These are phyloP conservation scores for Myxozyma vanderwaltii DNA, from an alignment of 805 yeast species.

Conservation along the genomic window DNA sequence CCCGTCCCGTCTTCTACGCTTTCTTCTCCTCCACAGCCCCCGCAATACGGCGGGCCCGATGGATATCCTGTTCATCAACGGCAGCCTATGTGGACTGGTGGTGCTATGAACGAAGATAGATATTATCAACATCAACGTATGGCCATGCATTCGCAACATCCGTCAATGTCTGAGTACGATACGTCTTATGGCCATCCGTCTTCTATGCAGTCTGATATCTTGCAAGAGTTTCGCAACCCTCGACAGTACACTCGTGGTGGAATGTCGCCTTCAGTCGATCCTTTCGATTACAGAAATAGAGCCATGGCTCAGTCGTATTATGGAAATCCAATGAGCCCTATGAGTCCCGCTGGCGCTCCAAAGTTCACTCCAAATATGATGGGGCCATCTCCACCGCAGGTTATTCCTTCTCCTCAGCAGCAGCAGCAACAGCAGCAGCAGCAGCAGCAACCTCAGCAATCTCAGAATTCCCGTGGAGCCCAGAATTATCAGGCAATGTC, in stretches of 20 bases:
- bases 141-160: slow-evolving; percentile 8
- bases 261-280: slow-evolving; percentile 15
- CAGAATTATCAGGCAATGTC: background rate
- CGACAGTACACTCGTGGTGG: slow-evolving; percentile 12
- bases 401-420: background rate
- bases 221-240: slow-evolving; percentile 26
- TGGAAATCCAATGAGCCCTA: slow-evolving; percentile 8
- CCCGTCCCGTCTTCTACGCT: slow-evolving; percentile 12
- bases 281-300: slow-evolving; percentile 17
- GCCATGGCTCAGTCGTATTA: slow-evolving; percentile 11
- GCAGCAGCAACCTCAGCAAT: background rate
- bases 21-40: slow-evolving; percentile 14
- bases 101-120: slow-evolving; percentile 10
- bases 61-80: slow-evolving; percentile 12
- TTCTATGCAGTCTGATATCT: slow-evolving; percentile 10
- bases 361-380: background rate
- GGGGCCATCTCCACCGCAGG: background rate
- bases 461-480: background rate
- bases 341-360: slow-evolving; percentile 4
- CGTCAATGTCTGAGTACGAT: slow-evolving; percentile 10
- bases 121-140: slow-evolving; percentile 10
- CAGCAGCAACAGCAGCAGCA: slow-evolving; percentile 12
- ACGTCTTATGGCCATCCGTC: background rate
- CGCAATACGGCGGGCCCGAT: slow-evolving; percentile 2
- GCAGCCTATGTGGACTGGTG: slow-evolving; percentile 18